Conservation (phyloP, 2,329 filamentous ascomycete genomes). For the Talaromyces funiculosus region DNA sequence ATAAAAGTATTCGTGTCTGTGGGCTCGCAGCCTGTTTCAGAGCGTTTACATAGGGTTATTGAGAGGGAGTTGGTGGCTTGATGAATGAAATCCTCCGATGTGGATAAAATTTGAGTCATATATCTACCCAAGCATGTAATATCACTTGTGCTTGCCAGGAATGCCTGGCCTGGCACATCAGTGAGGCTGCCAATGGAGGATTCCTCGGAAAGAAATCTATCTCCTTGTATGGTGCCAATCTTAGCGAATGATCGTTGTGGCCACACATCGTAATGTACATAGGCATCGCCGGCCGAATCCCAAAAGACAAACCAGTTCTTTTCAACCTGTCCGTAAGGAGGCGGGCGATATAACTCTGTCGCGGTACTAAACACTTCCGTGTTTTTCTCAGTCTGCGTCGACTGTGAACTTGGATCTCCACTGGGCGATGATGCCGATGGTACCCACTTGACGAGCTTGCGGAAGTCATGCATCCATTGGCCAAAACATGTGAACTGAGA, state of each 20-base stretch:
- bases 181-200: too few species aligned
- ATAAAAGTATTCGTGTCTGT: constrained; percentile 50
- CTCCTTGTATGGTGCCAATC: constrained; percentile 29
- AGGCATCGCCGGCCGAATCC: constrained; percentile 44
- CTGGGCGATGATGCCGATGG: too few species aligned
- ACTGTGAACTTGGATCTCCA: constrained; percentile 14
- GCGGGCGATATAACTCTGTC: constrained; percentile 50
- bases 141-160: too few species aligned
- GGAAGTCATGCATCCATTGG: constrained; percentile 52
- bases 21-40: constrained; percentile 41
- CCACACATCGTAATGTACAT: constrained; percentile 50
- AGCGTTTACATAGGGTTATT: constrained; percentile 50
- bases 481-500: constrained; percentile 53
- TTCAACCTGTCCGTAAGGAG: constrained; percentile 44
- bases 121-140: constrained; percentile 43
- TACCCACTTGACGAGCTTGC: constrained; percentile 46
- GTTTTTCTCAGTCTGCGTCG: neutral
- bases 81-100: constrained; percentile 46
- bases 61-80: constrained; percentile 56
- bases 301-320: constrained; percentile 62
- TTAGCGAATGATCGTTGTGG: constrained; percentile 49
- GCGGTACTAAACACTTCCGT: constrained; percentile 34
- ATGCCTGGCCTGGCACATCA: too few species aligned
- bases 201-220: constrained; percentile 21
- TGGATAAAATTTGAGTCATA: constrained; percentile 36